Evolutionary conservation across 2,329 filamentous ascomycete species (phyloP), one percentile per base, ranked within the genome.

Genomic region (Fusarium sp.): DNA sequence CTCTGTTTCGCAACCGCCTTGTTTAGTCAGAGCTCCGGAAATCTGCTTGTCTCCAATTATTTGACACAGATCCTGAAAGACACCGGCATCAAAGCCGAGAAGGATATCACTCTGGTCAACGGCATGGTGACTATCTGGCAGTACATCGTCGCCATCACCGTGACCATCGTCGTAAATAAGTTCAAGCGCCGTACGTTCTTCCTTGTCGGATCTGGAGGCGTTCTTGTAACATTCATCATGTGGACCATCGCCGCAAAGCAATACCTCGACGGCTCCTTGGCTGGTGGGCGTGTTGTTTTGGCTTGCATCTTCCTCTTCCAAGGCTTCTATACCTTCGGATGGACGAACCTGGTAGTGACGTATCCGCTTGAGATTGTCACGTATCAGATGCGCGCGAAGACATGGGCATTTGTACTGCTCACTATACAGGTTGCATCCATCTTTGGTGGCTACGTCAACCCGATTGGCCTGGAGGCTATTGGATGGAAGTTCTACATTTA

Each of bases 251-350:
- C 79, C 1, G 78, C 79, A 0, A 76, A 80, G 56, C 74, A 78
- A 32, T 82, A 79, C 39, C 74, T 79, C 0, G 77, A 80, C 6
- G 70, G 70, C 5, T 79, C 75, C 5, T 20, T 78, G 1, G 71
- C 72, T 0, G 77, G 72, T 0, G 79, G 79, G 0, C 75, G 77
- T 2, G 67, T 79, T 1, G 80, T 82, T 0, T 65, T 83, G 5
- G 79, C 78, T 1, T 82, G 79, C 55, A 81, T 83, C 56, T 82
- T 82, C 61, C 51, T 82, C 33, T 82, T 81, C 67, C 77, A 81
- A 26, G 75, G 72, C 0, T 81, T 81, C 35, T 82, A 82, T 52
- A 80, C 78, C 0, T 75, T 81, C 33, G 80, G 78, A 2, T 83
- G 80, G 81, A 82, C 79, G 0, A 80, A 80, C 9, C 43, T 83